phyloP scores from a whole-genome alignment of 345 rosid genomes.

The Pistacia atlantica region DNA sequence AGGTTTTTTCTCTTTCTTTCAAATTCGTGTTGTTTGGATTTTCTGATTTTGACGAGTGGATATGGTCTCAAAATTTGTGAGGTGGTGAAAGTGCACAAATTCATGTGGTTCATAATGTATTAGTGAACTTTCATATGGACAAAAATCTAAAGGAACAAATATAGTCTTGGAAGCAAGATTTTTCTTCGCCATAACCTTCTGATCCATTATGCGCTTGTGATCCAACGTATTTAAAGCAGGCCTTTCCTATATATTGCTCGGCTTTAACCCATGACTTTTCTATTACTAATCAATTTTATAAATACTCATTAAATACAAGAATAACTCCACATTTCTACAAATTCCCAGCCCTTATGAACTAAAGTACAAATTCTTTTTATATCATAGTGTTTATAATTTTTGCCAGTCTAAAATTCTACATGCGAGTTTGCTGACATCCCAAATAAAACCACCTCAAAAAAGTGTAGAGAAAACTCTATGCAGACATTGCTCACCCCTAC shows the following conservation, averaged over 20 bases:
- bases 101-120: constrained; percentile 42
- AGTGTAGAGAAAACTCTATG: background rate
- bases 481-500: background rate
- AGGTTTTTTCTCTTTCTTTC: background rate
- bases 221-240: background rate
- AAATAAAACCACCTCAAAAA: background rate
- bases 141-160: background rate
- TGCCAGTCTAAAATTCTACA: background rate
- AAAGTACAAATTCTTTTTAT: too few relatives aligned
- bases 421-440: background rate
- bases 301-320: too few relatives aligned
- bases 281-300: too few relatives aligned
- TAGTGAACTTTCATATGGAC: background rate
- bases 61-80: constrained; percentile 27
- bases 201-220: constrained; percentile 13
- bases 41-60: constrained; percentile 19
- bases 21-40: constrained; percentile 5
- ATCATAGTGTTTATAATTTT: too few relatives aligned
- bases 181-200: constrained; percentile 7
- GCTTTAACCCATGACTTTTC: too few relatives aligned
- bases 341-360: too few relatives aligned
- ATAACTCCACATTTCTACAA: too few relatives aligned
- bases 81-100: constrained; percentile 27
- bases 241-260: background rate
- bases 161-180: background rate